Base-by-base conservation (phyloP, 2,329 filamentous ascomycete species). In the Coniochaeta hoffmannii region DNA sequence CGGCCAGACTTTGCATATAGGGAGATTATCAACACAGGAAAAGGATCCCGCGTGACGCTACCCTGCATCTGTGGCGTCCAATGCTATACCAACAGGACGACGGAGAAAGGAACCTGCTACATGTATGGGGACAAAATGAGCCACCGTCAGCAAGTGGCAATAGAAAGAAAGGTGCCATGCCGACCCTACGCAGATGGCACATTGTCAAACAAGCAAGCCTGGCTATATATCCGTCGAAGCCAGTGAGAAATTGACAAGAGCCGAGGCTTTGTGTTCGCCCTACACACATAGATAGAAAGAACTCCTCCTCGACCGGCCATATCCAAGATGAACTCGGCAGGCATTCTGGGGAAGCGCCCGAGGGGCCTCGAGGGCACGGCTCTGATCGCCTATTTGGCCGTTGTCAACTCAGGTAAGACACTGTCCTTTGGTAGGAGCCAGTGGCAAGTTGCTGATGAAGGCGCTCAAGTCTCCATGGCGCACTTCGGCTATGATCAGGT, bases 401-500 rank as follows among this genome's bases (percentile, higher is more conserved):
- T 46, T 28, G 41, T 46, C 24, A 46, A 46, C 10, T 46, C 41
- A 46, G 41, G 41, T 46, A 46, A 46, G 41, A 15, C 22, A 2
- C 7, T 8, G 19, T 22, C 17, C 4, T 12, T 5, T 46, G 19
- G 11, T 17, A 44, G 41, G 4, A 28, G n/a, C n/a, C n/a, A n/a
- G 36, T 22, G 4, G 17, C 4, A 9, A 41, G 2, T 22, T 15
- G 41, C 41, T 46, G 41, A 46, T 9, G 15, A 6, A 46, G 7
- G 11, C 24, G 41, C 17, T 3, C 5, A 46, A 46, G 41, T 46
- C 41, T 57, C 56, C 36, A 57, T 57, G 56, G 56, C 56, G 26
- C 53, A 55, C 31, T 57, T 57, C 32, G 56, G 56, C 26, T 57
- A 57, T 36, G 56, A 57, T 35, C 56, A 46, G 41, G 41, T 46